Percentiles rank a stretch among this genome's conserved stretches.
phyloP scores from a whole-genome alignment of 257 asterid genomes.

The Solanum stenotomum region DNA sequence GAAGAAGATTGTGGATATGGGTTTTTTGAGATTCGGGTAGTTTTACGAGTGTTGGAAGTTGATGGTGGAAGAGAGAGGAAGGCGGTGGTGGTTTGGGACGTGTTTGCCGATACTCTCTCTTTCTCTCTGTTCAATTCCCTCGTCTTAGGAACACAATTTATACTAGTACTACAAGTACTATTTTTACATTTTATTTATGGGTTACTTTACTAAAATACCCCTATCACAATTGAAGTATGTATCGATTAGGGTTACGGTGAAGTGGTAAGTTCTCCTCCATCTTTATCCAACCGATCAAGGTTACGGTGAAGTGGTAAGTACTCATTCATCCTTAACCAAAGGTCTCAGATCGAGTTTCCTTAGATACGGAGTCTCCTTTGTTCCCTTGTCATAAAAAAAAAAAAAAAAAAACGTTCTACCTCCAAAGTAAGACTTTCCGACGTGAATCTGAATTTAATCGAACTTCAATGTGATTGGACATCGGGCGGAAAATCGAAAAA shows the following conservation, averaged over 20 bases:
- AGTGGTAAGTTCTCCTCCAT: too few relatives aligned
- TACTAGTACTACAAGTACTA: neutral
- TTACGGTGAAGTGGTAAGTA: neutral
- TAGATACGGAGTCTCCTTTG: neutral
- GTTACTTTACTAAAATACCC: neutral
- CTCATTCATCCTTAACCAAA: neutral
- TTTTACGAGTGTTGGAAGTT: neutral
- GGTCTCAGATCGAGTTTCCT: neutral
- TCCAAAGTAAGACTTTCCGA: fast-evolving
- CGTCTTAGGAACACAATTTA: conserved; percentile 1
- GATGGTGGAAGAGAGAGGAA: neutral
- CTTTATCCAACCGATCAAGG: too few relatives aligned
- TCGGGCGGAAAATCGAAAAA: fast-evolving
- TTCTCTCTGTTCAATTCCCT: conserved; percentile 5
- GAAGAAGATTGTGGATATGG: neutral
- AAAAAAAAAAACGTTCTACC: neutral
- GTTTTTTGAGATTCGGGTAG: neutral
- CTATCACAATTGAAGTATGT: neutral
- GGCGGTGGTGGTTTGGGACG: neutral
- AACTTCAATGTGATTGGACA: neutral
- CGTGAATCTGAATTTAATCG: neutral
- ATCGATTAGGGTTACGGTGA: neutral
- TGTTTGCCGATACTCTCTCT: neutral
- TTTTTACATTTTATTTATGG: neutral
- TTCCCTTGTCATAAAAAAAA: too few relatives aligned